A percentile compares a stretch with the other conserved stretches of the same genome.
Evolutionary conservation across 2,329 filamentous ascomycete species (phyloP).

Genomic region (Colletotrichum godetiae): DNA sequence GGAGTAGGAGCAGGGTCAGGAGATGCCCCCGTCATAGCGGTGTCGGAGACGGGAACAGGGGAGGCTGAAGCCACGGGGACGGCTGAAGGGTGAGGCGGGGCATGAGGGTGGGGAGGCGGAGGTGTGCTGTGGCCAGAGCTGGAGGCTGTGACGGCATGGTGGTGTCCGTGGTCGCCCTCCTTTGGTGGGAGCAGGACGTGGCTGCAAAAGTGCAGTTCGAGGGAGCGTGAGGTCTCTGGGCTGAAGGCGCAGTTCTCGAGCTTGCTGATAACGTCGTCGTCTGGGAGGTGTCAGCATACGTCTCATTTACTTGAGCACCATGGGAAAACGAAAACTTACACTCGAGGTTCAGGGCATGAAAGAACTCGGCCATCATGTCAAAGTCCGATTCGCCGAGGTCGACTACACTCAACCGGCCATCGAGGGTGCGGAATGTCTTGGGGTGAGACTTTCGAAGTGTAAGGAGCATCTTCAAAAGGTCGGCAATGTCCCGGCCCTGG

Average conservation of each 20-base stretch:
- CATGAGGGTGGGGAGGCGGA: slow-evolving; percentile 10
- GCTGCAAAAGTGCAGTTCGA: slow-evolving; percentile 62
- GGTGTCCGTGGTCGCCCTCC: slow-evolving; percentile 22
- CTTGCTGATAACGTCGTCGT: slow-evolving; percentile 43
- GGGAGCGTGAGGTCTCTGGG: slow-evolving; percentile 56
- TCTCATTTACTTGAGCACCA: background rate
- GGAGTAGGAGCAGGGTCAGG: background rate
- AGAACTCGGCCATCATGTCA: slow-evolving; percentile 58
- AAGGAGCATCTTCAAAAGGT: slow-evolving; percentile 70
- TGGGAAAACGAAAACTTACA: slow-evolving; percentile 57
- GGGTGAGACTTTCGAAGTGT: slow-evolving; percentile 70
- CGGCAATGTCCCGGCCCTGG: slow-evolving; percentile 69
- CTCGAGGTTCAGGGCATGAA: slow-evolving; percentile 65
- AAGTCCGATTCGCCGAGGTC: slow-evolving; percentile 56
- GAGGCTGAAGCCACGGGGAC: slow-evolving; percentile 9
- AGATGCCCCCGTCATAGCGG: background rate
- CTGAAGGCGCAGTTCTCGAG: slow-evolving; percentile 39
- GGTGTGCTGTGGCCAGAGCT: slow-evolving; percentile 33
- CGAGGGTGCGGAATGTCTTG: slow-evolving; percentile 56
- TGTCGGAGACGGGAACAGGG: background rate
- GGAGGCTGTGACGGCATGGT: slow-evolving; percentile 25
- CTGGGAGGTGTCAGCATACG: slow-evolving; percentile 8
- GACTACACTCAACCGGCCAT: slow-evolving; percentile 60
- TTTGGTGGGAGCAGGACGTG: slow-evolving; percentile 55
- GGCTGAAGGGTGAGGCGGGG: background rate